Conservation (phyloP, 495 filamentous ascomycete species). For the Penicillium lividum region DNA sequence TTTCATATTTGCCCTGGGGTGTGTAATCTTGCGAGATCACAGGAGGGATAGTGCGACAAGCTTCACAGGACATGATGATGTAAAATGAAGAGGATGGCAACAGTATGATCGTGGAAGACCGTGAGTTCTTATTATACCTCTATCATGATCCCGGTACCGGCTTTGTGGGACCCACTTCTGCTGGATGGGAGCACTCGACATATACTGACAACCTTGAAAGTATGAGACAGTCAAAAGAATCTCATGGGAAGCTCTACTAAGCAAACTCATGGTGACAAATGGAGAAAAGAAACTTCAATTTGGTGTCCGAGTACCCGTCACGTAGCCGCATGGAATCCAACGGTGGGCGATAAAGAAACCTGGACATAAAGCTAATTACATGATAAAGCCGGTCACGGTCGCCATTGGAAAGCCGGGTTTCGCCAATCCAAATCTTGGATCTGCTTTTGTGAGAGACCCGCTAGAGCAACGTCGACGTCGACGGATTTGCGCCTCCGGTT, state of each 20-base stretch:
- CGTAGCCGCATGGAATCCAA: background rate
- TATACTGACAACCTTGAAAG: background rate
- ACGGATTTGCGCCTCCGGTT: slow-evolving; percentile 58
- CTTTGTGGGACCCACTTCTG: background rate
- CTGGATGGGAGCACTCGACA: background rate
- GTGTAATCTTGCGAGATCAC: slow-evolving; percentile 61
- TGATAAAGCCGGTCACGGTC: slow-evolving; percentile 26
- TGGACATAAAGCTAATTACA: background rate
- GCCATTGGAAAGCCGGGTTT: slow-evolving; percentile 70
- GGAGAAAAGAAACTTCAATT: background rate
- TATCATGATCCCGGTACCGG: slow-evolving; percentile 8
- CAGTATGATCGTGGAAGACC: background rate
- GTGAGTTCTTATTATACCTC: background rate
- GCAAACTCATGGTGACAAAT: background rate
- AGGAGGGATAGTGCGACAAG: slow-evolving; percentile 74
- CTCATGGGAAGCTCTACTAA: background rate
- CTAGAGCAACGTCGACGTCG: slow-evolving; percentile 56
- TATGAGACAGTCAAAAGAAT: background rate
- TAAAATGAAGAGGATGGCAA: background rate
- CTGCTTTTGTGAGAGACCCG: slow-evolving; percentile 53
- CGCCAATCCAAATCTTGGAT: slow-evolving; percentile 71
- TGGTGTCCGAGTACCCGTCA: background rate
- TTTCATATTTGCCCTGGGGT: slow-evolving; percentile 65
- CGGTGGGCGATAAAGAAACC: no score
- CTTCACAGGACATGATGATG: slow-evolving; percentile 46